Percentiles rank a stretch among this genome's conserved stretches.
These are phyloP conservation scores for Exophiala sp. DNA, from an alignment of 2,329 filamentous ascomycete genomes.

Conservation along the genomic window DNA sequence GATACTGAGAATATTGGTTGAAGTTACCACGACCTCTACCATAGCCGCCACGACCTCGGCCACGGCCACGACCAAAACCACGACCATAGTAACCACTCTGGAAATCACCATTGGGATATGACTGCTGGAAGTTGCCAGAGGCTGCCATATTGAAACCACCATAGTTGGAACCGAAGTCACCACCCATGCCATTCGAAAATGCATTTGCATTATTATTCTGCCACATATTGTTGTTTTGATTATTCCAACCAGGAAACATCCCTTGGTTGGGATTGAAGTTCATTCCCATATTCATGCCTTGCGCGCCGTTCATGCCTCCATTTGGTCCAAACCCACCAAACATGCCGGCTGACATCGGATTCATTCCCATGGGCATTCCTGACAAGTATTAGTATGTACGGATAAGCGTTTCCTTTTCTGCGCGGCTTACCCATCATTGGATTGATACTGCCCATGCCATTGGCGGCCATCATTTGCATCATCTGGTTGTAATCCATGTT, in stretches of 20 bases:
- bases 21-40: conserved; percentile 37
- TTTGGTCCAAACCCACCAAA: conserved; percentile 47
- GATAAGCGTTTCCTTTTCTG: conserved; percentile 27
- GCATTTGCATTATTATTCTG: conserved; percentile 88
- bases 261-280: conserved; percentile 50
- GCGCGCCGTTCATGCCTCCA: conserved; percentile 87
- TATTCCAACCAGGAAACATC: conserved; percentile 76
- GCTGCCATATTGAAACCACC: conserved; percentile 74
- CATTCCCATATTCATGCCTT: conserved; percentile 75
- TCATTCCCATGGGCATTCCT: conserved; percentile 73
- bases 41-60: conserved; percentile 58
- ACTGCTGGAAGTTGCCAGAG: conserved; percentile 69
- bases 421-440: conserved; percentile 71
- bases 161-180: conserved; percentile 77
- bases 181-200: conserved; percentile 69
- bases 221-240: conserved; percentile 69
- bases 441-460: conserved; percentile 37
- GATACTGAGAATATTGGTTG: conserved; percentile 34
- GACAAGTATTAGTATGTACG: conserved; percentile 13
- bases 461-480: conserved; percentile 62
- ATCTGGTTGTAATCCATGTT: conserved; percentile 64
- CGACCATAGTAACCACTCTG: conserved; percentile 69
- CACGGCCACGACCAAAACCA: conserved; percentile 64
- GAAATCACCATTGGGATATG: conserved; percentile 59
- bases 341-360: conserved; percentile 45